These are phyloP conservation scores for Chlamydomonas sp. DNA, from an alignment of 139 green algal species.

Conservation along the genomic window DNA sequence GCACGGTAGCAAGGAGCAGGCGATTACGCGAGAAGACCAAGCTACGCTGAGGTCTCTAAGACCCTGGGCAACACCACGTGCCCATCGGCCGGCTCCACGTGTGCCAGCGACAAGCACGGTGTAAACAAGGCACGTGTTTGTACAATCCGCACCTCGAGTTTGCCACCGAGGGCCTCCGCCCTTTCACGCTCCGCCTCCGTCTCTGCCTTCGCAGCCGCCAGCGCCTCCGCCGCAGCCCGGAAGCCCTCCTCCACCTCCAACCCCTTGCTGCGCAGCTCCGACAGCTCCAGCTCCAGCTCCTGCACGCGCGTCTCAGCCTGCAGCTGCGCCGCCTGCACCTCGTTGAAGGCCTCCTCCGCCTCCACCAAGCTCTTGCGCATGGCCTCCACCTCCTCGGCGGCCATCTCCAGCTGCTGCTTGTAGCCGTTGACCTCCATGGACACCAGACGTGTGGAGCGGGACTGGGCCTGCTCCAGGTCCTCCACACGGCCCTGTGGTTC, in stretches of 20 bases:
- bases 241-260: background rate
- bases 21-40: no score
- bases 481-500: slow-evolving; percentile 6
- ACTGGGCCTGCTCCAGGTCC: slow-evolving; percentile 34
- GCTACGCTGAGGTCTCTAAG: no score
- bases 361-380: background rate
- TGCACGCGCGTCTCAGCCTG: background rate
- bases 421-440: background rate
- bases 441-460: background rate
- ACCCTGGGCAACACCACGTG: no score
- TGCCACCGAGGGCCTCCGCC: no score
- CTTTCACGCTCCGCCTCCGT: background rate
- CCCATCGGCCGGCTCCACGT: no score
- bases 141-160: background rate
- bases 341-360: background rate
- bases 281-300: background rate
- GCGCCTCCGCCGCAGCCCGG: background rate
- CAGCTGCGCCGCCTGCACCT: background rate
- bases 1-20: no score
- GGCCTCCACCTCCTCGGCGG: background rate
- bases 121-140: no score
- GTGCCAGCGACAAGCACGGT: no score
- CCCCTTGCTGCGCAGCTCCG: background rate
- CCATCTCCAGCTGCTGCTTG: background rate
- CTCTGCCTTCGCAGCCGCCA: background rate